Conservation (phyloP, 2,329 filamentous ascomycete species). For the Exophiala dermatitidis region DNA sequence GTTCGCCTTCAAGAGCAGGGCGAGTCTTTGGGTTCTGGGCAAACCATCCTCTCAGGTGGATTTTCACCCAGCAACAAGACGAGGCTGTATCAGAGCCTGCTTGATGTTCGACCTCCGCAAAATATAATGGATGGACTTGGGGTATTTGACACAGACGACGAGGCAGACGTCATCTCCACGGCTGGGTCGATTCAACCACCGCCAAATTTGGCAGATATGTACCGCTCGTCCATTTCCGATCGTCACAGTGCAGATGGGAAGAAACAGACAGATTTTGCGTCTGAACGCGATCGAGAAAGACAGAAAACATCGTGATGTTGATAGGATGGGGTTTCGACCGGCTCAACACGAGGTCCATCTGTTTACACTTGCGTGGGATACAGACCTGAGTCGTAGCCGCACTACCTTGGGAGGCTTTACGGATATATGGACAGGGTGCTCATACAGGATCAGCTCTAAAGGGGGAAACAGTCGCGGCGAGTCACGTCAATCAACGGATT, state of each 20-base stretch:
- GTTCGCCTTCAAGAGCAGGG: not conserved
- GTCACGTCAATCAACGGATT: no score
- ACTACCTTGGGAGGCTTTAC: no score
- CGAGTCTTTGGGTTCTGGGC: not conserved
- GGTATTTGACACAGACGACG: conserved; percentile 11
- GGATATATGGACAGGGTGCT: no score
- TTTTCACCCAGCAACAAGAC: conserved; percentile 16
- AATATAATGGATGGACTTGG: conserved; percentile 12
- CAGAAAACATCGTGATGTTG: no score
- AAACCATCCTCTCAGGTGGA: conserved; percentile 11
- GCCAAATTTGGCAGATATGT: conserved; percentile 10
- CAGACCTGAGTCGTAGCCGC: no score
- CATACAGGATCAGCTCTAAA: no score
- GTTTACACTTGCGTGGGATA: no score
- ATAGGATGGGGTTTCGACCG: no score
- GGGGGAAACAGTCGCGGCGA: no score
- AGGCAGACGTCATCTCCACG: conserved; percentile 9
- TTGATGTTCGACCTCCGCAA: conserved; percentile 7
- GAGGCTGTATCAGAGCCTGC: conserved; percentile 16
- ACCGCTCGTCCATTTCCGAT: not conserved
- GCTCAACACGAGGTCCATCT: no score
- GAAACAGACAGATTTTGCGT: no score
- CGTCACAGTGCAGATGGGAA: not conserved
- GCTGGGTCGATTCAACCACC: conserved; percentile 9
- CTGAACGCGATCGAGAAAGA: no score